Evolutionary conservation across 148 eudicot genomes (phyloP), one percentile per base, ranked within the genome.

Genomic region (Spergularia bocconei): DNA sequence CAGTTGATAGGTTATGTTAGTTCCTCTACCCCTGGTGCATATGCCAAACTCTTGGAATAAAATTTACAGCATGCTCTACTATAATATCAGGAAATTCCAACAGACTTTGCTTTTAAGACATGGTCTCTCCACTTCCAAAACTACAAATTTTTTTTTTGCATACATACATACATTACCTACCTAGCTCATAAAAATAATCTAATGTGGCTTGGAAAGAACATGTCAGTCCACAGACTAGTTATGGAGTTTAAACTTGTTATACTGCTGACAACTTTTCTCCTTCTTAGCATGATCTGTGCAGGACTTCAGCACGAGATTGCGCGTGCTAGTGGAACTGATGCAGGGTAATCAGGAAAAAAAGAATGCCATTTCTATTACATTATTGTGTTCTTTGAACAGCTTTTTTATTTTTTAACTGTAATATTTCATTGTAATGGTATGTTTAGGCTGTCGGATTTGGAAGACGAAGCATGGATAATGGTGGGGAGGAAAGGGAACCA

Each of bases 401-500:
- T 69, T 62, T 12, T 54, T 39, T 65, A 20, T 69, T 62, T 12
- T 54, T 39, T 65, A 20, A 65, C 71, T 15, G 15, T 62, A 21
- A n/a, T 47, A 19, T 21, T 44, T 12, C 5, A 6, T 79, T n/a
- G 11, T 74, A 15, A 36, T 68, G 20, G 13, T 17, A 36, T 72
- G 58, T 23, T 10, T 71, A 80, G 79, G 61, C 38, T 71, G 73
- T 39, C 69, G 13, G 73, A 58, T 14, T 54, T 71, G 83, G 88
- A 82, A 78, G 87, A 86, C 11, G 89, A 90, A 15, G 57, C 83
- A 69, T 91, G 96, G 98, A 72, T 78, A 7, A 85, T 88, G 93
- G 96, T 92, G 78, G 84, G 85, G 80, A 90, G 63, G 80, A 83
- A 82, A 17, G 97, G 97, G 44, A 86, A 81, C 74, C 98, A 94